A percentile compares a stretch with the other conserved stretches of the same genome.
Conservation (phyloP, 2,329 filamentous ascomycete genomes). For the Truncatella angustata region DNA sequence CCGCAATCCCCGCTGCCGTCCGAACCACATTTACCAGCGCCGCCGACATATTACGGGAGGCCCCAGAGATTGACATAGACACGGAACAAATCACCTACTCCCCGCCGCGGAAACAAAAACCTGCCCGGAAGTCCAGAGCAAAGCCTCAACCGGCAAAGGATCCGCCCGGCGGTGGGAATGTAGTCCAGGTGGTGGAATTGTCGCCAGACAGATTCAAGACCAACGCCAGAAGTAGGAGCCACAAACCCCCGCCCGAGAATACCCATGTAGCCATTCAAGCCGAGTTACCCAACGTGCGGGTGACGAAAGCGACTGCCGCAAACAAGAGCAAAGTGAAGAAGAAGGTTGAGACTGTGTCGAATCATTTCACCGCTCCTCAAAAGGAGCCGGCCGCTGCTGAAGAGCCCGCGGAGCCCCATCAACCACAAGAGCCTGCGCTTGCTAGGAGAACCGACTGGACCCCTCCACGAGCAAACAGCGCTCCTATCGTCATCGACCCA, state of each 20-base stretch:
- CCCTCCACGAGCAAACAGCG: slow-evolving; percentile 48
- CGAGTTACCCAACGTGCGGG: slow-evolving; percentile 11
- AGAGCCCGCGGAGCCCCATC: background rate
- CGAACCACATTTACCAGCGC: slow-evolving; percentile 41
- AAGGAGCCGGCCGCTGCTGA: slow-evolving; percentile 9
- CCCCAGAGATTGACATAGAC: slow-evolving; percentile 29
- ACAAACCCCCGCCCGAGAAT: slow-evolving; percentile 10
- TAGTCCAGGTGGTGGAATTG: slow-evolving; percentile 18
- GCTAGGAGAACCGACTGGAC: slow-evolving; percentile 66
- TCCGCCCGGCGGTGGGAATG: slow-evolving; percentile 5
- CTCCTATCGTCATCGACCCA: slow-evolving; percentile 25
- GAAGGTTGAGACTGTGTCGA: slow-evolving; percentile 28
- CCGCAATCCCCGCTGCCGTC: slow-evolving; percentile 35
- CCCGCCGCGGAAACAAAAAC: slow-evolving; percentile 19
- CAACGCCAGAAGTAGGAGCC: slow-evolving; percentile 34
- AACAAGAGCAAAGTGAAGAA: slow-evolving; percentile 21
- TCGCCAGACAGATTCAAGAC: slow-evolving; percentile 27
- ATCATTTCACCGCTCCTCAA: slow-evolving; percentile 20
- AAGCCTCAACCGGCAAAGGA: slow-evolving; percentile 13
- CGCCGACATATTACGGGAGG: slow-evolving; percentile 33
- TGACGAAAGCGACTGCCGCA: slow-evolving; percentile 13
- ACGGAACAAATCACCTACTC: slow-evolving; percentile 24
- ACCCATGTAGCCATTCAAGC: slow-evolving; percentile 7
- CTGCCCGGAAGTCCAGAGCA: slow-evolving; percentile 14
- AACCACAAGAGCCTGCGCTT: slow-evolving; percentile 43